These are phyloP conservation scores for Ogataea salicorniae DNA, from an alignment of 805 yeast species.

Conservation along the genomic window DNA sequence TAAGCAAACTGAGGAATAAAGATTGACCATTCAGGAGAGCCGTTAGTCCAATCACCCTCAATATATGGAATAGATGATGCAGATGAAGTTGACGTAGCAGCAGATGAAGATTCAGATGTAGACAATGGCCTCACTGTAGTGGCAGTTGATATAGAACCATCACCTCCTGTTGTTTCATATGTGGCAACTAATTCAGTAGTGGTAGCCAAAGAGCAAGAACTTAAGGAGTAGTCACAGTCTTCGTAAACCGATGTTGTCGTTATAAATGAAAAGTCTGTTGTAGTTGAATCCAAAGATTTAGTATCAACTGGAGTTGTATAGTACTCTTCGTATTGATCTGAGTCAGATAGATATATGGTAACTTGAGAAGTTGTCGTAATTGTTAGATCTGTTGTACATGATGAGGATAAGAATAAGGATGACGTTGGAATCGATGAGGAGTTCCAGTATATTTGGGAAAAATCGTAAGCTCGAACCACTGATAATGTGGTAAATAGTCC, in stretches of 20 bases:
- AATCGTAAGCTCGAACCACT: slow-evolving; percentile 7
- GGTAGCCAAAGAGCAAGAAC: slow-evolving; percentile 19
- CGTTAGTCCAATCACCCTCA: slow-evolving; percentile 7
- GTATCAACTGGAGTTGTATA: slow-evolving; percentile 17
- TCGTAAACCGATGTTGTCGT: slow-evolving; percentile 18
- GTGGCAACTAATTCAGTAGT: slow-evolving; percentile 23
- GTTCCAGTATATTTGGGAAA: slow-evolving; percentile 16
- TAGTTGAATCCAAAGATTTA: slow-evolving; percentile 4
- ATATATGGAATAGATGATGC: slow-evolving; percentile 7
- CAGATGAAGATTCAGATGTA: slow-evolving; percentile 1
- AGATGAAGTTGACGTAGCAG: slow-evolving; percentile 3
- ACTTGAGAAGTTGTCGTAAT: slow-evolving; percentile 5
- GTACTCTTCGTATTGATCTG: slow-evolving; percentile 10
- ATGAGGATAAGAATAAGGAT: slow-evolving; percentile 3
- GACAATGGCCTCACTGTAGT: slow-evolving; percentile 8
- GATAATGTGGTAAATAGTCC: slow-evolving; percentile 4
- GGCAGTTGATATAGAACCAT: slow-evolving; percentile 8
- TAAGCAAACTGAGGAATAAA: slow-evolving; percentile 12
- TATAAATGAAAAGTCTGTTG: slow-evolving; percentile 11
- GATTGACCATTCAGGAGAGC: slow-evolving; percentile 12
- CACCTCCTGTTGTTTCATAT: slow-evolving; percentile 19
- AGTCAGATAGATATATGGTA: slow-evolving; percentile 10
- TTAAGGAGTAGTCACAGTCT: slow-evolving; percentile 15
- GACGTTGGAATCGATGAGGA: slow-evolving; percentile 6
- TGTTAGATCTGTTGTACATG: slow-evolving; percentile 1